Percentiles rank a stretch among this genome's conserved stretches.
Evolutionary conservation across 345 rosid species (phyloP).

Genomic region (Theobroma cacao): DNA sequence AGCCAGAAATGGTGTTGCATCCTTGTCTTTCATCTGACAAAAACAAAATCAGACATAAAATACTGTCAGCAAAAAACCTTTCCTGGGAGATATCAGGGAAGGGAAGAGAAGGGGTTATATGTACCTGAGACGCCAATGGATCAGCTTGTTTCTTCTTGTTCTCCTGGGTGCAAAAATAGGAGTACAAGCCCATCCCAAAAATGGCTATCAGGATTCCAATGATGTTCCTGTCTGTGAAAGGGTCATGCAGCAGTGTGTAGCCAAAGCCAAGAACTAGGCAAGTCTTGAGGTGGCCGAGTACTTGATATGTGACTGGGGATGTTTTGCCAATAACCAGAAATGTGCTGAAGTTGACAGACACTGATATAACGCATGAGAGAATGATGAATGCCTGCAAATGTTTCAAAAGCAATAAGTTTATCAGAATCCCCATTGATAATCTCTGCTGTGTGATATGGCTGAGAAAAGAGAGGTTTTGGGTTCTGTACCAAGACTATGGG

Average conservation of each 20-base stretch:
- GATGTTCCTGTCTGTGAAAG: constrained; percentile 81
- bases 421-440: not conserved
- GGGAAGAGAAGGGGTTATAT: not conserved
- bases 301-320: constrained; percentile 97
- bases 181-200: constrained; percentile 87
- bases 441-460: not conserved
- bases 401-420: not conserved
- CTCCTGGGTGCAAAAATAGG: constrained; percentile 83
- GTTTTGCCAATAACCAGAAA: constrained; percentile 98
- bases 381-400: constrained; percentile 72
- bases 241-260: constrained; percentile 84
- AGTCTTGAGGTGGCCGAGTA: constrained; percentile 94
- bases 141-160: constrained; percentile 73
- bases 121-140: constrained; percentile 58
- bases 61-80: too few species aligned
- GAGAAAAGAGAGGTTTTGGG: not conserved
- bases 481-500: constrained; percentile 67
- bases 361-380: constrained; percentile 86
- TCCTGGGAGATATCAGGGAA: not conserved
- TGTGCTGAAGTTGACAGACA: constrained; percentile 94
- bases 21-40: constrained; percentile 77
- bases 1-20: constrained; percentile 56
- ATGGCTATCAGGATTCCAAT: constrained; percentile 83
- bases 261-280: constrained; percentile 92
- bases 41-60: not conserved